A percentile compares a stretch with the other conserved stretches of the same genome.
Conservation (phyloP, 257 asterid genomes). For the Nicotiana sylvestris region DNA sequence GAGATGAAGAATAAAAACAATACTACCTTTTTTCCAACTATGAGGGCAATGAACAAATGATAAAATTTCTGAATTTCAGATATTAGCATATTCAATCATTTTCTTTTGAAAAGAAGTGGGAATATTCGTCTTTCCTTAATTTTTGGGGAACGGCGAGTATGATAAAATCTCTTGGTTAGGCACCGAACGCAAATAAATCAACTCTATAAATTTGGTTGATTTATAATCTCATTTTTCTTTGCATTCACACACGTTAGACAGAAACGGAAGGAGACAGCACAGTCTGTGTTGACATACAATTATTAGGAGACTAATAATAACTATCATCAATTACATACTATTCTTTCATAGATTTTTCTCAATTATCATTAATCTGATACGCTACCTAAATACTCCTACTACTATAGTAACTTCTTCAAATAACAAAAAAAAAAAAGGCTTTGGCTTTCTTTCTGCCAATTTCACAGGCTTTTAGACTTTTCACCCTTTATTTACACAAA, state of each 20-base stretch:
- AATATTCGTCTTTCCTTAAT: not conserved
- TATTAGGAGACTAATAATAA: not conserved
- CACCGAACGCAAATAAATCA: not conserved
- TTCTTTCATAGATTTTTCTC: not conserved
- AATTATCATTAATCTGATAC: not conserved
- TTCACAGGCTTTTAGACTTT: constrained; percentile 16
- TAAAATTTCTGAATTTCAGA: too few relatives aligned
- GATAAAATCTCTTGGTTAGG: not conserved
- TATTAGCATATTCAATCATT: too few relatives aligned
- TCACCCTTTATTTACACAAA: constrained; percentile 9
- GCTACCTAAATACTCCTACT: not conserved
- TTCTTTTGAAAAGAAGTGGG: not conserved
- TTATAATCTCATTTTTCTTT: not conserved
- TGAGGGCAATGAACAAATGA: too few relatives aligned
- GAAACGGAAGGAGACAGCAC: constrained; percentile 7
- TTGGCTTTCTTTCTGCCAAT: constrained; percentile 18
- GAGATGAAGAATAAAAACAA: too few relatives aligned
- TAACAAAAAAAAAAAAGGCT: not conserved
- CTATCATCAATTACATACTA: not conserved
- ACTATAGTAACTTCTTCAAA: not conserved
- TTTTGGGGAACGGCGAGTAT: not conserved
- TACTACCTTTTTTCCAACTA: too few relatives aligned
- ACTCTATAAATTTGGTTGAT: not conserved
- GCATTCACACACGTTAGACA: not conserved
- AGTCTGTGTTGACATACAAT: not conserved